These are phyloP conservation scores for Fimicolochytrium jonesii DNA, from an alignment of 192 early-diverging fungal genomes.

Conservation along the genomic window DNA sequence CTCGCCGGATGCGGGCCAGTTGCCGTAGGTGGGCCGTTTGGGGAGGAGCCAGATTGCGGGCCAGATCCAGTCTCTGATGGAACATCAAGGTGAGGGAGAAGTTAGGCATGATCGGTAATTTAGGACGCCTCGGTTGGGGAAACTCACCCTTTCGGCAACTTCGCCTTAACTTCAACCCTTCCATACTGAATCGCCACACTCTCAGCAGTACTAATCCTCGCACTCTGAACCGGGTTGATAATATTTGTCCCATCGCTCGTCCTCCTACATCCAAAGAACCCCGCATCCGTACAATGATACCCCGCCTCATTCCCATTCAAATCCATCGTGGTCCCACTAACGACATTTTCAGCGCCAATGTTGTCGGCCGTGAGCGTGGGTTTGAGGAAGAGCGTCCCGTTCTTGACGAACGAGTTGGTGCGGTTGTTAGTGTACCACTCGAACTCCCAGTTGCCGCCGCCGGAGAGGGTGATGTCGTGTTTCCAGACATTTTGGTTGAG, in stretches of 20 bases:
- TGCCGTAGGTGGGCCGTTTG: constrained; percentile 48
- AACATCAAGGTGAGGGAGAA: no score
- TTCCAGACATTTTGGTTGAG: constrained; percentile 19
- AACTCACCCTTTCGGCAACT: constrained; percentile 54
- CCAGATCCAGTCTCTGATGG: constrained; percentile 44
- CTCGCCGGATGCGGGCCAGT: constrained; percentile 60
- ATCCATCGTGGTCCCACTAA: constrained; percentile 34
- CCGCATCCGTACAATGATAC: constrained; percentile 17
- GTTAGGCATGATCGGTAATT: no score
- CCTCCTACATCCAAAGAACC: constrained; percentile 29
- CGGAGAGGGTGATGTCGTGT: constrained; percentile 27
- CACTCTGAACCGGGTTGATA: constrained; percentile 57
- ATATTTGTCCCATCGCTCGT: constrained; percentile 30
- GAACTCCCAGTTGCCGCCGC: constrained; percentile 37
- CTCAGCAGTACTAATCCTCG: not conserved
- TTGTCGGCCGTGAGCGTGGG: constrained; percentile 54
- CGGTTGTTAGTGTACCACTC: constrained; percentile 23
- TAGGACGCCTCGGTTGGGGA: no score
- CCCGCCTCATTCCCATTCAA: not conserved
- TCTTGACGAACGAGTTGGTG: constrained; percentile 53
- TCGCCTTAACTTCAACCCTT: constrained; percentile 52
- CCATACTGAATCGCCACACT: constrained; percentile 46
- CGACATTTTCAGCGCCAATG: constrained; percentile 46
- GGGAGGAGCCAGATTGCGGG: constrained; percentile 63
- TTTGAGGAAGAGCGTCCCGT: constrained; percentile 56